These are phyloP conservation scores for Kwoniella bestiolae DNA, from an alignment of 768 basidiomycete genomes.

Conservation along the genomic window DNA sequence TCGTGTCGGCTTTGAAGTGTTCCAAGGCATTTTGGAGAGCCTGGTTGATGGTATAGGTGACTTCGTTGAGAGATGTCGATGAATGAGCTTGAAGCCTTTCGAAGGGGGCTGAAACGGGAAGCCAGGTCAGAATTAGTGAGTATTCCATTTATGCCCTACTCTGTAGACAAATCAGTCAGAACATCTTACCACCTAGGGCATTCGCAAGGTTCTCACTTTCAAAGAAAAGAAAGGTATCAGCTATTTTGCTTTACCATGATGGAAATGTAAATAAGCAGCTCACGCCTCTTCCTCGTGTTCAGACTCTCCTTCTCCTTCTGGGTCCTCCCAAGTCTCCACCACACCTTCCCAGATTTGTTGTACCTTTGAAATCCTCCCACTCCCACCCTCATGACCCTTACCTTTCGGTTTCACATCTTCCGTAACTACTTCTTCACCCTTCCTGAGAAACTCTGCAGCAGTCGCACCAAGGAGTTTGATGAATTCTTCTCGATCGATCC, in stretches of 20 bases:
- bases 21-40: not conserved
- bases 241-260: too few species aligned
- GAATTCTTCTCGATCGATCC: not conserved
- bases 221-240: not conserved
- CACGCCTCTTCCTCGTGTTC: conserved; percentile 9
- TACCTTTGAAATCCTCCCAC: too few species aligned
- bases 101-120: conserved; percentile 6
- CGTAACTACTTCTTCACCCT: not conserved
- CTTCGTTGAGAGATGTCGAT: not conserved
- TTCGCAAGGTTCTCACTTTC: not conserved
- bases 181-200: not conserved
- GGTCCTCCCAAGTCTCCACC: not conserved
- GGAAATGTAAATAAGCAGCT: conserved; percentile 2
- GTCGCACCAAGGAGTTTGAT: not conserved
- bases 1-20: not conserved
- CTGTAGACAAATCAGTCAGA: too few species aligned
- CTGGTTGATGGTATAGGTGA: not conserved
- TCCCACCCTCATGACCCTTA: too few species aligned
- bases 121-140: too few species aligned
- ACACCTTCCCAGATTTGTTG: not conserved
- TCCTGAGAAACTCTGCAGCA: too few species aligned
- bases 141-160: too few species aligned
- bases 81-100: not conserved
- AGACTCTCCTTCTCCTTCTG: not conserved
- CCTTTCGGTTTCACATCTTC: not conserved